Evolutionary conservation across 441 rosid species (phyloP), one percentile per base, ranked within the genome.

Genomic region (Omphalea diandra): DNA sequence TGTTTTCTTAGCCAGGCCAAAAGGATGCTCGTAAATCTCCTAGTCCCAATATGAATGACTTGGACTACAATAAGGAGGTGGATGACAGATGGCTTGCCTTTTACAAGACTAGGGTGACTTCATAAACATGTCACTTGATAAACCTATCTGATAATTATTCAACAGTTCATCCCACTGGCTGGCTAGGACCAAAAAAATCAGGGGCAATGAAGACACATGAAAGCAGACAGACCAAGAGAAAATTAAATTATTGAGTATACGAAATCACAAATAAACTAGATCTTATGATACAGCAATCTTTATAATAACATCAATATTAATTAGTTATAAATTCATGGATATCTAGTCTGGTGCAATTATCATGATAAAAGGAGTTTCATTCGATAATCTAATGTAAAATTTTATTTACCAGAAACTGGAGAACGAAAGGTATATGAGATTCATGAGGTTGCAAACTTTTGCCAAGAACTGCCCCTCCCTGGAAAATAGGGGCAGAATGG

Each of bases 401-500:
- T 1, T 35, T 33, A 69, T 33, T 81, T 83, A 95, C 98, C 94
- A 90, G 67, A 87, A 95, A 93, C 78, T 95, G 98, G 71, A 95
- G 98, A 75, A 95, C 65, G 78, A 85, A 95, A 69, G 98, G 97
- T 70, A 91, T 85, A 77, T 95, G 99, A 14, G 99, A 86, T 84
- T 95, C 99, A 76, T 89, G 88, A 60, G 99, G 98, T 85, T 93
- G 98, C 81, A 90, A 78, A 73, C 83, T 74, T 86, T 83, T 88
- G 54, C 85, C 91, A 74, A 90, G 81, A 79, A 88, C 83, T 58
- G 89, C 89, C 65, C 99, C 98, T 73, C 75, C 86, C 99, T 95
- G 82, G 31, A 73, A 81, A 70, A 59, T 33, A 17, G 59, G 17
- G 8, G 38, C 33, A 35, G 26, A 14, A 59, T 52, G n/a, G 43